Percentiles rank a stretch among this genome's conserved stretches.
These are phyloP conservation scores for Cutaneotrichosporon spelunceum DNA, from an alignment of 1,284 basidiomycete genomes.

Conservation along the genomic window DNA sequence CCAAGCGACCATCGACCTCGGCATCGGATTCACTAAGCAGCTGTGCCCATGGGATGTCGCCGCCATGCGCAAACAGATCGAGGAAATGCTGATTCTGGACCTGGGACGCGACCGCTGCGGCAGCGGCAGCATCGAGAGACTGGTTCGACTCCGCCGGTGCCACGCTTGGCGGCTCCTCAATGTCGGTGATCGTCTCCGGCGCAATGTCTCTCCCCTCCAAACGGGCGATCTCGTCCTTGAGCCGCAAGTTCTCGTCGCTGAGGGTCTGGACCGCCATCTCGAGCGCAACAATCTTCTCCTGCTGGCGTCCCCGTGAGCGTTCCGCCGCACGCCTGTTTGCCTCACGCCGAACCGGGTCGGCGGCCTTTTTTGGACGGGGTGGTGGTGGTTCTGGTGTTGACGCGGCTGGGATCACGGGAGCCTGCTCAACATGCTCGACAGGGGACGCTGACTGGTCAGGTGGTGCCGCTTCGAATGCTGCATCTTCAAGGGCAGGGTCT, in stretches of 20 bases:
- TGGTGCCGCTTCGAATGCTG: not conserved
- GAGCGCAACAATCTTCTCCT: constrained; percentile 39
- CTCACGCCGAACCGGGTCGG: constrained; percentile 42
- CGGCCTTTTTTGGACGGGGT: constrained; percentile 8
- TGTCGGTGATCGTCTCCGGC: constrained; percentile 4
- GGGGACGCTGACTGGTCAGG: not conserved
- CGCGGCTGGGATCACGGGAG: not conserved
- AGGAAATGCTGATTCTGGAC: constrained; percentile 1
- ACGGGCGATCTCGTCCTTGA: constrained; percentile 39
- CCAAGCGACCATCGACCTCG: constrained; percentile 38
- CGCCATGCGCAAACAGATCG: constrained; percentile 1
- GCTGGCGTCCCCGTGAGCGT: constrained; percentile 40
- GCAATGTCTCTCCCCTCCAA: constrained; percentile 23
- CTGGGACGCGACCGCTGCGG: not conserved
- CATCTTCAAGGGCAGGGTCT: constrained; percentile 5
- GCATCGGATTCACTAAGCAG: constrained; percentile 21
- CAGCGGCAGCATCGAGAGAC: not conserved
- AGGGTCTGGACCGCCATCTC: constrained; percentile 37
- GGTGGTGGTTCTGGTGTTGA: not conserved
- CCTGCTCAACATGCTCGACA: not conserved
- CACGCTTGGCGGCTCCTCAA: not conserved
- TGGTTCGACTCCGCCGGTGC: constrained; percentile 13
- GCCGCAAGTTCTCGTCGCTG: constrained; percentile 41
- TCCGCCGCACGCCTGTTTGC: constrained; percentile 51
- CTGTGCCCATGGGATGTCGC: constrained; percentile 24